Base-by-base conservation (phyloP, 768 basidiomycete species). In the Leucocoprinus birnbaumii region DNA sequence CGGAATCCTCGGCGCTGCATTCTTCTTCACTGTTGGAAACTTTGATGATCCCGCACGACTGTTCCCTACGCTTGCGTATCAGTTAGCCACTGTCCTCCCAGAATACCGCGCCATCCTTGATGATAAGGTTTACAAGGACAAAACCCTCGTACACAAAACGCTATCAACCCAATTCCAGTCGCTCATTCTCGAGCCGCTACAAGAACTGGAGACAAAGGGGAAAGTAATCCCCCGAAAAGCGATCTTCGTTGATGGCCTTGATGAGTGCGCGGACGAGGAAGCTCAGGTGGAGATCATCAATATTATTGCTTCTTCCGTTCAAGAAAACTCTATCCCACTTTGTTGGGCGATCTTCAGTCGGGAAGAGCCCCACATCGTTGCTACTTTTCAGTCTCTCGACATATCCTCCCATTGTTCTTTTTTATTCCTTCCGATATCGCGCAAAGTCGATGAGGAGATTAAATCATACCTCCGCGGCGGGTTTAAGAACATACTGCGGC, bases 51-150 rank as follows among this genome's bases (percentile, higher is more conserved):
- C 16, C 22, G n/a, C 37, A n/a, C 53, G 45, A 44, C 18, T 55
- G 31, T 37, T 55, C 31, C 13, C 45, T 21, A 35, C 53, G 9
- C 25, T 55, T 24, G 53, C 53, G n/a, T 55, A 55, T 26, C 53
- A 55, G 21, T 35, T 55, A 22, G 35, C 53, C 6, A 50, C 35
- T 11, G 9, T 18, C 3, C 34, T 50, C 16, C 48, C 48, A 6
- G 48, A 50, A 3, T 50, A 50, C 14, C 48, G 35, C 19, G 35
- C 18, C 1, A 40, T 50, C 19, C 2, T 50, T 22, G 34, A 37
- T 13, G 5, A 11, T 3, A 21, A 11, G 3, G 14, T 38, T 1
- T 37, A 1, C 21, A 10, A n/a, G 8, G 34, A 50, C 48, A 50
- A 14, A 19, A 38, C 48, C 8, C 19, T 50, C 2, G 1, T 38